Evolutionary conservation across 2,329 filamentous ascomycete species (phyloP), one percentile per base, ranked within the genome.

Genomic region (Phialemonium atrogriseum): DNA sequence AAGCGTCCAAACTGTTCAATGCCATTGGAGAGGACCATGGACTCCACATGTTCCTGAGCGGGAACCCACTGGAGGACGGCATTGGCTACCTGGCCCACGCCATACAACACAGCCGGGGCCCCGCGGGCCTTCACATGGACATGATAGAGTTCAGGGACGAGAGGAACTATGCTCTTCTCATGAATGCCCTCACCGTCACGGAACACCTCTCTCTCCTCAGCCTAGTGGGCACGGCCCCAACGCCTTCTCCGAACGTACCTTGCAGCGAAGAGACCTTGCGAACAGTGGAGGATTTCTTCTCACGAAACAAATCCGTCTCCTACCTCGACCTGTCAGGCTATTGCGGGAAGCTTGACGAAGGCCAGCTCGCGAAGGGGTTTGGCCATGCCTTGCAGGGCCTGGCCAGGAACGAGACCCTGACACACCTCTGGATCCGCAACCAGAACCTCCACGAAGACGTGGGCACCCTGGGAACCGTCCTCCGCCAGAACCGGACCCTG

Each of bases 71-170:
- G 4, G 71, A 75, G 35, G 55, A 60, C 9, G 68, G 64, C 3
- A 64, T 73, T 18, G 65, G 64, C 12, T 59, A 68, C 31, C 51
- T 74, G 33, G 67, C 65, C 14, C 54, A 58, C 13, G 62, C 66
- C 7, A 61, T 76, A 16, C 52, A 58, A 1, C 51, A 55, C 32
- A 64, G 63, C 10, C 60, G 62, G 38, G 66, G 66, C 2, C 69
- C 69, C 1, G 64, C 58, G 38, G 64, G 60, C 15, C 51, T 75
- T 14, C 66, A 68, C 39, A 50, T 73, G 38, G 66, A 73, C 39
- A 73, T 75, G 69, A 55, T 73, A n/a, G 68, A 74, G 38, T 73
- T 75, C 41, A 54, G 57, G 13, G 51, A 64, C 23, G 70, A 74
- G 44, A 47, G 48, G 8, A 70, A 61, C 43, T 76, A 70, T 41